These are phyloP conservation scores for Pterulicium gracile DNA, from an alignment of 1,284 basidiomycete species.

Conservation along the genomic window DNA sequence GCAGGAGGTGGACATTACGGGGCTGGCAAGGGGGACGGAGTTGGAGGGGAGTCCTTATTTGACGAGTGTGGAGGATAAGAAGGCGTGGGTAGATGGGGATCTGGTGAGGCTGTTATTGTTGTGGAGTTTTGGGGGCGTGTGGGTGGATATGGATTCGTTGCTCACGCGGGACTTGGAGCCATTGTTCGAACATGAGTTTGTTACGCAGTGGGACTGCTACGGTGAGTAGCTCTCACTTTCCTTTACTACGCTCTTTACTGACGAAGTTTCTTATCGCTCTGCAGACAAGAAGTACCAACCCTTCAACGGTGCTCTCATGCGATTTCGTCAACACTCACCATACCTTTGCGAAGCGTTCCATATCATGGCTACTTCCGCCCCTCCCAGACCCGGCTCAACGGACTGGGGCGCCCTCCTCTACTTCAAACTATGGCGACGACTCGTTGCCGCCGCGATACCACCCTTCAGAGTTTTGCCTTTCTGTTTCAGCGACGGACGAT, in stretches of 20 bases:
- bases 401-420: constrained; percentile 92
- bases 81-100: constrained; percentile 92
- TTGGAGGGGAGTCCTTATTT: constrained; percentile 55
- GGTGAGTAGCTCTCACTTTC: constrained; percentile 36
- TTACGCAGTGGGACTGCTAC: constrained; percentile 95
- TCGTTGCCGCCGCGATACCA: constrained; percentile 58
- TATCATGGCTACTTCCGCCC: constrained; percentile 66
- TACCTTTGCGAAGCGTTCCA: constrained; percentile 94
- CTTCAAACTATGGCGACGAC: constrained; percentile 75
- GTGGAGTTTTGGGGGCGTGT: constrained; percentile 86
- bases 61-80: constrained; percentile 46
- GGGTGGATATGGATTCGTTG: constrained; percentile 94
- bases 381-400: constrained; percentile 70
- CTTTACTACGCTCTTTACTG: not conserved
- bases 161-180: constrained; percentile 77
- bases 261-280: not conserved
- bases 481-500: constrained; percentile 85
- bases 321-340: constrained; percentile 78
- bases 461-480: constrained; percentile 89
- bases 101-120: constrained; percentile 74
- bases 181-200: constrained; percentile 84
- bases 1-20: constrained; percentile 52
- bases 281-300: constrained; percentile 79
- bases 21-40: constrained; percentile 64
- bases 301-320: constrained; percentile 89